Percentiles rank a stretch among this genome's conserved stretches.
These are phyloP conservation scores for Centella asiatica DNA, from an alignment of 129 eudicot species.

Conservation along the genomic window DNA sequence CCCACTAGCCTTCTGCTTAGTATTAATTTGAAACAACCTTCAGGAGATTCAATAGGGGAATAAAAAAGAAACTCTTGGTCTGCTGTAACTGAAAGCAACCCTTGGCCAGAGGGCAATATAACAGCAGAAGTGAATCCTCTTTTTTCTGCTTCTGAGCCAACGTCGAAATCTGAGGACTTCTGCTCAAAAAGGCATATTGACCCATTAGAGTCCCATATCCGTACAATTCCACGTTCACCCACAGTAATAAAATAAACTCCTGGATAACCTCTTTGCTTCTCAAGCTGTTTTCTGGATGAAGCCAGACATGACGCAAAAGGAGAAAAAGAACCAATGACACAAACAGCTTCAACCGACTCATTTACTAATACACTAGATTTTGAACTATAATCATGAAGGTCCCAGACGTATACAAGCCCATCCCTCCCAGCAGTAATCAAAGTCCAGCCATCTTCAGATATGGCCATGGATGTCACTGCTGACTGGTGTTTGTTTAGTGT, in stretches of 20 bases:
- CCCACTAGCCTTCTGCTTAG: slow-evolving; percentile 76
- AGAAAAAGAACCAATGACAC: slow-evolving; percentile 39
- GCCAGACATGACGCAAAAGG: slow-evolving; percentile 38
- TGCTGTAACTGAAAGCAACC: slow-evolving; percentile 79
- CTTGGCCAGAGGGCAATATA: slow-evolving; percentile 72
- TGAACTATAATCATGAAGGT: slow-evolving; percentile 61
- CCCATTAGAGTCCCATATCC: slow-evolving; percentile 75
- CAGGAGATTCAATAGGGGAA: slow-evolving; percentile 33
- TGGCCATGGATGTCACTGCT: slow-evolving; percentile 63
- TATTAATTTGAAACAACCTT: slow-evolving; percentile 36
- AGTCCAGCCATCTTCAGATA: slow-evolving; percentile 88
- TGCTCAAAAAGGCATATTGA: slow-evolving; percentile 63
- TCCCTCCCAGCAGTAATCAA: slow-evolving; percentile 89
- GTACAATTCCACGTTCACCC: slow-evolving; percentile 90
- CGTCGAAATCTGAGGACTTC: slow-evolving; percentile 71
- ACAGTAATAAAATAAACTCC: slow-evolving; percentile 60
- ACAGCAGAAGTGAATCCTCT: slow-evolving; percentile 84
- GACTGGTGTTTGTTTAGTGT: slow-evolving; percentile 76
- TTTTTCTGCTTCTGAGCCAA: slow-evolving; percentile 45
- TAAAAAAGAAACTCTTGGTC: slow-evolving; percentile 89
- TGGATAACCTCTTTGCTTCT: slow-evolving; percentile 33
- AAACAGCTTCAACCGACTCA: slow-evolving; percentile 70
- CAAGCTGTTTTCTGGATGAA: slow-evolving; percentile 18
- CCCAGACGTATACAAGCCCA: slow-evolving; percentile 81
- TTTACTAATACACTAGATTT: slow-evolving; percentile 48